Percentiles rank a stretch among this genome's conserved stretches.
phyloP scores from a whole-genome alignment of 2,329 filamentous ascomycete species.

The Microdochium bolleyi region DNA sequence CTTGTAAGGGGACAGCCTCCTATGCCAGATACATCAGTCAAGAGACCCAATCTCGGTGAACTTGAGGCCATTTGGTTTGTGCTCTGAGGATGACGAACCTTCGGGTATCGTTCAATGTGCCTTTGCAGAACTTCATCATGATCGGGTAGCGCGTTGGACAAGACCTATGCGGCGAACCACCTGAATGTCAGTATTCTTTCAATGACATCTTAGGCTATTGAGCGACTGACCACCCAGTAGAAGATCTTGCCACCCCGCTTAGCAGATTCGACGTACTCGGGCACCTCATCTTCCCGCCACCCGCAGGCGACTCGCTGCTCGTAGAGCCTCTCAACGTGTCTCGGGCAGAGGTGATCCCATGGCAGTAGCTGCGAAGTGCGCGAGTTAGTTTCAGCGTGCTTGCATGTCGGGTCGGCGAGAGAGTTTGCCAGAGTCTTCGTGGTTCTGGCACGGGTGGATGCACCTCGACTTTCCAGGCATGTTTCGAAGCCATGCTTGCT shows the following conservation, averaged over 20 bases:
- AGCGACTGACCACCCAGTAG: conserved; percentile 31
- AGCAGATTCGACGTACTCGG: conserved; percentile 23
- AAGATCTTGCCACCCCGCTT: conserved; percentile 24
- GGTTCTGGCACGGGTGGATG: no score
- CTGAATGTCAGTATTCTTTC: conserved; percentile 3
- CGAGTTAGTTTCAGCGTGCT: not conserved
- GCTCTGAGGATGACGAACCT: conserved; percentile 17
- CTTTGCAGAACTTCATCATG: conserved; percentile 18
- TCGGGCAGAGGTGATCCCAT: conserved; percentile 30
- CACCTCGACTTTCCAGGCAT: conserved; percentile 17
- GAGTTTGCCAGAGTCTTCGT: no score
- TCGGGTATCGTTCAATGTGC: conserved; percentile 20
- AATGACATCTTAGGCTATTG: not conserved
- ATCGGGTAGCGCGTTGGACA: conserved; percentile 19
- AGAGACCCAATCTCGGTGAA: not conserved
- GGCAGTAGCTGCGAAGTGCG: conserved; percentile 26
- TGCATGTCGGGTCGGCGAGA: not conserved
- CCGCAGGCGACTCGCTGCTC: conserved; percentile 36
- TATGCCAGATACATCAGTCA: conserved; percentile 4
- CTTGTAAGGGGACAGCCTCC: conserved; percentile 24
- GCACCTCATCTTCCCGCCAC: conserved; percentile 30
- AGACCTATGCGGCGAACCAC: conserved; percentile 11
- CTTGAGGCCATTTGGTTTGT: no score
- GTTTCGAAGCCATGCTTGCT: conserved; percentile 12
- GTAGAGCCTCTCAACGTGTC: conserved; percentile 30